Base-by-base conservation (phyloP, 345 rosid species). In the Boechera stricta region DNA sequence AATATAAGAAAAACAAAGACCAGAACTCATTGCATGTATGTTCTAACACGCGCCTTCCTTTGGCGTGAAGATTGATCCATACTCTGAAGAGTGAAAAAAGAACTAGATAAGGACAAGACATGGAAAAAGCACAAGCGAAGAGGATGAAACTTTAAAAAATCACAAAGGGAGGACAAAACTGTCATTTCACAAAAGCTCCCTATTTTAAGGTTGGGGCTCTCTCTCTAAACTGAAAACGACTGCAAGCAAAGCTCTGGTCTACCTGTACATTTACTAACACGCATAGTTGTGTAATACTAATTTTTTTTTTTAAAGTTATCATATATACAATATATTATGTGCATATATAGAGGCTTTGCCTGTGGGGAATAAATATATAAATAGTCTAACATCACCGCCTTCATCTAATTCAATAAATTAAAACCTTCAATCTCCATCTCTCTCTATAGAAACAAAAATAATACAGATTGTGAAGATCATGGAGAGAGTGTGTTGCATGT, bases 401-500 rank as follows among this genome's bases (percentile, higher is more conserved):
- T 49, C 67, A 4, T 47, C 57, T 36, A 9, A 4, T 41, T 64
- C 55, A 35, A 52, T 54, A 54, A 9, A 3, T 18, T 64, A 5
- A 74, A 48, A 35, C 24, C 60, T 72, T 38, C 51, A n/a, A 21
- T 6, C 33, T 29, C 49, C 21, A 33, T 72, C 28, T 59, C 21
- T 48, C 52, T 18, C 47, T 55, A 36, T 56, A 10, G 2, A 12
- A 36, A 32, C 33, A 21, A 31, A 21, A 47, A 33, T 29, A 38
- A 47, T 2, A 16, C 2, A 59, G 64, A 16, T 60, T 28, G 41
- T 4, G 51, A 28, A 66, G 47, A 75, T 38, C 18, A 69, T 70
- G 76, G 80, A 71, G 67, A 71, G 18, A 65, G 67, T 71, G 10
- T 71, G 81, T 44, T 71, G 81, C 69, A 71, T 77, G 81, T 77